phyloP scores from a whole-genome alignment of 1,139 yeast species.

The Blastobotrys petasosporus region DNA sequence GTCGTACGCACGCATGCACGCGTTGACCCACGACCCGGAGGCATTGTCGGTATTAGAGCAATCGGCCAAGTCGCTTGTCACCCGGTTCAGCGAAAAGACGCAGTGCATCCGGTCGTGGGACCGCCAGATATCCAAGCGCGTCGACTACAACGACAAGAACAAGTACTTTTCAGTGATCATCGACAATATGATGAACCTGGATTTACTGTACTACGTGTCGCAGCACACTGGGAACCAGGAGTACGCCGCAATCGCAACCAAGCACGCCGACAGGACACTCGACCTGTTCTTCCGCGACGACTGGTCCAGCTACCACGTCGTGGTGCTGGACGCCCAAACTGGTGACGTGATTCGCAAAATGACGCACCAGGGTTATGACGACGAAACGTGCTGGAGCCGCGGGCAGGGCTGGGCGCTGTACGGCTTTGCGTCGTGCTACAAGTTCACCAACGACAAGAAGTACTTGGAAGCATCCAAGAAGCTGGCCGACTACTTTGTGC shows the following conservation, averaged over 20 bases:
- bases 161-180: slow-evolving; percentile 30
- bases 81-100: slow-evolving; percentile 25
- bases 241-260: slow-evolving; percentile 28
- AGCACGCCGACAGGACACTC: slow-evolving; percentile 31
- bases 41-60: slow-evolving; percentile 22
- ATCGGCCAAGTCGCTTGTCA: slow-evolving; percentile 29
- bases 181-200: slow-evolving; percentile 34
- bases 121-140: slow-evolving; percentile 19
- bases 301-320: slow-evolving; percentile 30
- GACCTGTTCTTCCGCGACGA: slow-evolving; percentile 24
- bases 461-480: slow-evolving; percentile 29
- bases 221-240: slow-evolving; percentile 27
- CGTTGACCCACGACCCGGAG: slow-evolving; percentile 17
- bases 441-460: slow-evolving; percentile 25
- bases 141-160: slow-evolving; percentile 18
- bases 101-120: slow-evolving; percentile 31
- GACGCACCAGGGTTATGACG: slow-evolving; percentile 32
- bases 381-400: slow-evolving; percentile 31
- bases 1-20: slow-evolving; percentile 26
- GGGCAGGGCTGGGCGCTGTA: slow-evolving; percentile 25
- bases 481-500: slow-evolving; percentile 24
- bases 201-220: slow-evolving; percentile 29
- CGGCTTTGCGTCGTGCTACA: slow-evolving; percentile 29
- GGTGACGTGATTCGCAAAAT: slow-evolving; percentile 25
- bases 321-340: slow-evolving; percentile 24